Evolutionary conservation across 805 yeast species (phyloP), one percentile per base, ranked within the genome.

Genomic region (Hanseniaspora nectarophila): DNA sequence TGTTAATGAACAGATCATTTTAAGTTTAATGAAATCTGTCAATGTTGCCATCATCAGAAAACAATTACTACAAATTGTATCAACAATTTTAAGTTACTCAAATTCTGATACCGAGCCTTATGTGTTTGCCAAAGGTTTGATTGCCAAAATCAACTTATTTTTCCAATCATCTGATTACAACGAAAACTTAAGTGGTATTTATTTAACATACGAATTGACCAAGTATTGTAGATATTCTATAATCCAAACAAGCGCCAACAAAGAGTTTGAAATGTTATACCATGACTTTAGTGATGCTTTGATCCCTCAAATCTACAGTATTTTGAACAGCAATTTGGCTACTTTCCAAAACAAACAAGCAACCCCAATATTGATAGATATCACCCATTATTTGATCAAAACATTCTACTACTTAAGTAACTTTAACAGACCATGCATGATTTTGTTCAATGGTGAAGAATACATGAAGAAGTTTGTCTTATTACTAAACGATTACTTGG

Each of bases 331-430:
- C 42, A 49, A 49, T 29, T 26, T 49, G 18, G 18, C 8, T 16
- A 33, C 31, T 9, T 37, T 49, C 24, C 38, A 40, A 34, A 32
- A 21, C 5, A 31, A 20, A 15, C 34, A 23, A 12, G n/a, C 33
- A 9, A 28, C 16, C 5, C 24, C 45, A 16, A 20, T 49, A 18
- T 26, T 39, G 28, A 23, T 34, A 9, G 53, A 49, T 29, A 39
- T 49, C 6, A 42, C 53, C 4, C 53, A 49, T 20, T 45, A 49
- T 16, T 49, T 81, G 23, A 69, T 84, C 55, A 84, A 84, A 62
- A 70, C 75, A 53, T 81, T 78, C 70, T 82, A 83, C 60, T 82
- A 74, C 61, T 73, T 74, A 24, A 75, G 85, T 10, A 73, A 74
- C 60, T 35, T 51, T 24, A 75, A 72, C 49, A 79, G 78, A 56